Evolutionary conservation across 2,329 filamentous ascomycete species (phyloP), one percentile per base, ranked within the genome.

Genomic region (Endothia cerciana): DNA sequence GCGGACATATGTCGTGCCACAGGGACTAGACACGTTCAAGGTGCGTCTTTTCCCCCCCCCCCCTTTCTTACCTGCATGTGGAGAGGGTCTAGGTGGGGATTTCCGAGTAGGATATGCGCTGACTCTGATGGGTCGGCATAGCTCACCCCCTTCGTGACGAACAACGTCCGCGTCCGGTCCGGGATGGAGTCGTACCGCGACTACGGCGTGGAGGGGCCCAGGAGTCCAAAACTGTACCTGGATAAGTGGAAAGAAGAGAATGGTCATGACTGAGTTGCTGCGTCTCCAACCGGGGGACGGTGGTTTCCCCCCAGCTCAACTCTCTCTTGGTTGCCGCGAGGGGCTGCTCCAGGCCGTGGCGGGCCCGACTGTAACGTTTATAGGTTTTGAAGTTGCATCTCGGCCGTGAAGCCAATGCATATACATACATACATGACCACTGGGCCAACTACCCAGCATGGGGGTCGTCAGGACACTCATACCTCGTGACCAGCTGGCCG

Each of bases 1-100:
- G 74, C 89, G 94, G 78, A 97, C 94, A 63, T 99, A 93, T 77
- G 90, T 91, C 64, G 92, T 92, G 72, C 94, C 94, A 0, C 78
- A 87, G 47, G 83, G 84, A 57, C 77, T 96, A 67, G 83, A 84
- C 30, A 83, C 85, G 6, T 95, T 92, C 79, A 90, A 91, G 81
- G 93, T 95, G 78, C 30, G 81, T 15, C 15, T 36, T 38, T 13
- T 33, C 33, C 55, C 40, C 25, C 0, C 55, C 40, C 15, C 10
- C 19, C 22, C 41, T 15, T 33, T n/a, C n/a, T n/a, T n/a, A n/a
- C n/a, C n/a, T n/a, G n/a, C n/a, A n/a, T n/a, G n/a, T n/a, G n/a
- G n/a, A n/a, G n/a, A n/a, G n/a, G n/a, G n/a, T n/a, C n/a, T n/a
- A n/a, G n/a, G n/a, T n/a, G n/a, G n/a, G n/a, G n/a, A n/a, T n/a